Percentiles rank a stretch among this genome's conserved stretches.
These are phyloP conservation scores for Hypoxylon sp. DNA, from an alignment of 2,329 filamentous ascomycete species.

Conservation along the genomic window DNA sequence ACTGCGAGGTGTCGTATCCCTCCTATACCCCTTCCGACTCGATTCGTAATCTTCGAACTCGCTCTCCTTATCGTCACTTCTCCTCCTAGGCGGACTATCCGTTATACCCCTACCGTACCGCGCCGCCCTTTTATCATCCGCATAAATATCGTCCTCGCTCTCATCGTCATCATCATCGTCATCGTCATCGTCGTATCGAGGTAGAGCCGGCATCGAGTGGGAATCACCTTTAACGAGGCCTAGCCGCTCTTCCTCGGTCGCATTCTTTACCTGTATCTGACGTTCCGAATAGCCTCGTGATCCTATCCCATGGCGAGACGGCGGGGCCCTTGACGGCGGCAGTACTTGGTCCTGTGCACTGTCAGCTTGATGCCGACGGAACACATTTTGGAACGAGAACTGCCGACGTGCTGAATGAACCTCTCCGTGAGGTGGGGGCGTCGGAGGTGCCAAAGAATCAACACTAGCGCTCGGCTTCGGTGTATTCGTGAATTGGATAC, in stretches of 20 bases:
- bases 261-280: constrained; percentile 61
- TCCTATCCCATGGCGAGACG: constrained; percentile 55
- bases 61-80: constrained; percentile 52
- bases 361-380: constrained; percentile 69
- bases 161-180: constrained; percentile 55
- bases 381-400: constrained; percentile 93
- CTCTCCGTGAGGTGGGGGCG: constrained; percentile 70
- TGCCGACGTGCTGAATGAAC: constrained; percentile 74
- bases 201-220: constrained; percentile 55
- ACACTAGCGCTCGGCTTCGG: constrained; percentile 60
- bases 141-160: constrained; percentile 48
- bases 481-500: constrained; percentile 64
- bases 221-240: constrained; percentile 85
- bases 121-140: constrained; percentile 52
- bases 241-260: constrained; percentile 85
- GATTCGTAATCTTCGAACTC: constrained; percentile 49
- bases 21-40: constrained; percentile 50
- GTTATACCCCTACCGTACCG: constrained; percentile 63
- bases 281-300: constrained; percentile 60
- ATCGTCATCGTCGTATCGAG: constrained; percentile 56
- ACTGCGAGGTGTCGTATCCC: constrained; percentile 38
- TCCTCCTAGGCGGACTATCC: constrained; percentile 53
- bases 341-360: constrained; percentile 51
- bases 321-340: constrained; percentile 51
- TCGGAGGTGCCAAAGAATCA: constrained; percentile 66